phyloP scores from a whole-genome alignment of 169 alveolate species.

The Cryptosporidium ubiquitum region DNA sequence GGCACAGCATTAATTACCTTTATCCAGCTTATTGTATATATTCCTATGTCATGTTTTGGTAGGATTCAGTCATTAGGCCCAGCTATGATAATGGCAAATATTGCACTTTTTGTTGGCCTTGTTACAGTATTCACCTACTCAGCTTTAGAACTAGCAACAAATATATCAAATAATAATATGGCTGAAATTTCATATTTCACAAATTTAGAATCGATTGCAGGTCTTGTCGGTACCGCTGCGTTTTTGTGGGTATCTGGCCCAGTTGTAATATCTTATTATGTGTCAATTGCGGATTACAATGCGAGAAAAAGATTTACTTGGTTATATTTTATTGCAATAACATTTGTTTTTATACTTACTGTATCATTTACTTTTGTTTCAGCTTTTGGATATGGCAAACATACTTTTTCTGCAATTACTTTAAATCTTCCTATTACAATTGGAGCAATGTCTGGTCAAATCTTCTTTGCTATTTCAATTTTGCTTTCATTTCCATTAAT shows the following conservation, averaged over 20 bases:
- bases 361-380: conserved; percentile 27
- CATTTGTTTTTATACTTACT: conserved; percentile 5
- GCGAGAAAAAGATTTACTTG: conserved; percentile 20
- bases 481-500: conserved; percentile 49
- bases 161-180: conserved; percentile 3
- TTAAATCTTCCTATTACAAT: conserved; percentile 43
- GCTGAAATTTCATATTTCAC: background rate
- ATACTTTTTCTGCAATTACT: conserved; percentile 40
- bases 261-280: conserved; percentile 59
- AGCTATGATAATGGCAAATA: conserved; percentile 48
- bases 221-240: conserved; percentile 46
- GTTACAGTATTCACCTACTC: conserved; percentile 42
- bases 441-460: conserved; percentile 48
- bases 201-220: conserved; percentile 42
- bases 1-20: conserved; percentile 64
- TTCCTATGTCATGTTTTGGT: conserved; percentile 54
- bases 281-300: conserved; percentile 37
- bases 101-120: conserved; percentile 18
- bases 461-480: conserved; percentile 44
- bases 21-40: conserved; percentile 27
- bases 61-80: conserved; percentile 66
- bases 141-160: background rate
- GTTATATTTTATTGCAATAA: conserved; percentile 17
- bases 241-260: conserved; percentile 73
- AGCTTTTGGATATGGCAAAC: conserved; percentile 38